Conservation (phyloP, 2,329 filamentous ascomycete species). For the Fusarium sterilihyphosum region DNA sequence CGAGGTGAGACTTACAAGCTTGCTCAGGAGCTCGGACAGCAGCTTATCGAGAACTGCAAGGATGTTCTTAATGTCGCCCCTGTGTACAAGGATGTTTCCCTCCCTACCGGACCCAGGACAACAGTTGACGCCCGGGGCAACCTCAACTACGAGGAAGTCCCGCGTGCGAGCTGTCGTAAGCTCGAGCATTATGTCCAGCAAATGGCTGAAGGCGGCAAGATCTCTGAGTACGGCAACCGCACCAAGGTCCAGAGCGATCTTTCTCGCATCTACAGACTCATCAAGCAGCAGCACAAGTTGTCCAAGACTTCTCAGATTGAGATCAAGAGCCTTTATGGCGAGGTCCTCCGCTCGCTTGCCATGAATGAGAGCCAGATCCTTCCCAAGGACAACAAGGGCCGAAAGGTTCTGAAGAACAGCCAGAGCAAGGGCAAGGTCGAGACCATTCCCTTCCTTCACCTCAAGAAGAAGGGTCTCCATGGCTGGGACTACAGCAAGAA, state of each 20-base stretch:
- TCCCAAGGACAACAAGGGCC: conserved; percentile 80
- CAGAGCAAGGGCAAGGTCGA: conserved; percentile 89
- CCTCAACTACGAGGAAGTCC: conserved; percentile 89
- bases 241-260: conserved; percentile 98
- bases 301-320: conserved; percentile 96
- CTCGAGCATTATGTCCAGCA: conserved; percentile 98
- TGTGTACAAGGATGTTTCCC: conserved; percentile 93
- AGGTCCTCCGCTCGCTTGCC: conserved; percentile 90
- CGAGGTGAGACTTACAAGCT: conserved; percentile 97
- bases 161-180: conserved; percentile 90
- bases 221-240: conserved; percentile 97
- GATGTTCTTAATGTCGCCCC: conserved; percentile 86
- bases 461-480: conserved; percentile 92
- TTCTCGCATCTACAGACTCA: conserved; percentile 95
- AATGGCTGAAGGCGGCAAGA: conserved; percentile 98
- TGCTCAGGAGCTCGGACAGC: conserved; percentile 92
- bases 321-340: conserved; percentile 94
- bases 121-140: conserved; percentile 93
- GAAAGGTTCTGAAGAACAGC: conserved; percentile 64
- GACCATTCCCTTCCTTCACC: conserved; percentile 96
- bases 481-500: conserved; percentile 99
- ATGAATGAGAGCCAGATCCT: conserved; percentile 99
- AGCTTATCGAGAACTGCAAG: conserved; percentile 97
- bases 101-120: conserved; percentile 92
- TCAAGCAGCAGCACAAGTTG: conserved; percentile 97